Evolutionary conservation across 2,329 filamentous ascomycete genomes (phyloP).

Genomic region (Dactylellina parvicollis): DNA sequence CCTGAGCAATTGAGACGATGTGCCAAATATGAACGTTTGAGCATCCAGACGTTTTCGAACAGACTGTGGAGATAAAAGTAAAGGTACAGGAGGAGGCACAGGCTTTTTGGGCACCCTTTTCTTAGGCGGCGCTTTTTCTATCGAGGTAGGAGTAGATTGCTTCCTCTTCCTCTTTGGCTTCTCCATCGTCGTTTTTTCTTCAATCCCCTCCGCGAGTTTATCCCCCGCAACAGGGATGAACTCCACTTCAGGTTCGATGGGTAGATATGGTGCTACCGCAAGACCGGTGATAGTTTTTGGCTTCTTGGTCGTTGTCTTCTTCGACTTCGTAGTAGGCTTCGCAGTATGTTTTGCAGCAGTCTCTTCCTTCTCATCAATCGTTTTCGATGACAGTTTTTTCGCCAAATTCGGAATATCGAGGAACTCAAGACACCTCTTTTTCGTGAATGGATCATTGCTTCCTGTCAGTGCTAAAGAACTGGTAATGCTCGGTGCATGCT

Average conservation of each 20-base stretch:
- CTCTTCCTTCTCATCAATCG: conserved; percentile 2
- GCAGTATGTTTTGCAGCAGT: too few relatives aligned
- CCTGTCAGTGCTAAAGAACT: neutral
- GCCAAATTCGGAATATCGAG: conserved; percentile 6
- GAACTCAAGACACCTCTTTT: conserved; percentile 24
- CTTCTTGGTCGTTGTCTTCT: conserved; percentile 28
- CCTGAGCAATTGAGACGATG: conserved; percentile 35
- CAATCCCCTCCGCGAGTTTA: neutral
- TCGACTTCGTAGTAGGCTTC: conserved; percentile 12
- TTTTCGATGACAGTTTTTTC: neutral
- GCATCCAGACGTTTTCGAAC: conserved; percentile 31
- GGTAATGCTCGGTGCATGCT: neutral
- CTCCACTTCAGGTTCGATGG: neutral
- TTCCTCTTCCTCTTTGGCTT: conserved; percentile 12
- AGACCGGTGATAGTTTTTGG: conserved; percentile 26
- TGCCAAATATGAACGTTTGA: conserved; percentile 45
- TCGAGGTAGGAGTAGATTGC: neutral
- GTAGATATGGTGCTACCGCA: conserved; percentile 33
- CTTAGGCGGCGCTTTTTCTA: conserved; percentile 5
- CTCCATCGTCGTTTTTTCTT: conserved; percentile 10
- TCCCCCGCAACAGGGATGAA: neutral
- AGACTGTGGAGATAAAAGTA: conserved; percentile 32
- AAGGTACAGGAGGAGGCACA: neutral
- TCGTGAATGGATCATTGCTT: conserved; percentile 18
- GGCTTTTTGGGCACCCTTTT: conserved; percentile 21